Conservation (phyloP, 306 rosid species). For the Gastrolobium bilobum region DNA sequence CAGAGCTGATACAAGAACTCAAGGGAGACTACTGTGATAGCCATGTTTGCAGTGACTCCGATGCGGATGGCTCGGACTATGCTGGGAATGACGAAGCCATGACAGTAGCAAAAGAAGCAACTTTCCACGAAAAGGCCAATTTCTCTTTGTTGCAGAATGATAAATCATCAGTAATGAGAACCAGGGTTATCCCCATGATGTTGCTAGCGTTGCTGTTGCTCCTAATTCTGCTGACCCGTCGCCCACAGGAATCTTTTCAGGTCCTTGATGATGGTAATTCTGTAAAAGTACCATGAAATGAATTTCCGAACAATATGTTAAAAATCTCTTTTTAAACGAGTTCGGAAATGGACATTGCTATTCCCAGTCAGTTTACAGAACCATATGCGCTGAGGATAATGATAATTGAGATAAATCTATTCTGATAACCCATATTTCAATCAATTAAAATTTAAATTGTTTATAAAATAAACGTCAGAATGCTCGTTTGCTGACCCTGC, state of each 20-base stretch:
- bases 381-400: background rate
- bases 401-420: conserved; percentile 9
- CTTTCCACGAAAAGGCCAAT: background rate
- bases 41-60: background rate
- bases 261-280: conserved; percentile 37
- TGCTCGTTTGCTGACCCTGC: conserved; percentile 36
- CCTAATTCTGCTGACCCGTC: conserved; percentile 38
- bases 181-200: conserved; percentile 48
- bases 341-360: background rate
- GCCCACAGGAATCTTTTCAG: conserved; percentile 26
- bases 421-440: background rate
- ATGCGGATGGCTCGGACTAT: background rate
- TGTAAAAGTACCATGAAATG: conserved; percentile 33
- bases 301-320: conserved; percentile 11
- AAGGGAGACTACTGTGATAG: conserved; percentile 25
- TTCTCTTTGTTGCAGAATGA: background rate
- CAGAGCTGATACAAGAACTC: conserved; percentile 43
- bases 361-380: conserved; percentile 11
- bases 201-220: conserved; percentile 48
- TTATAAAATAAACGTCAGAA: background rate
- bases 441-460: background rate
- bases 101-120: background rate
- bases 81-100: conserved; percentile 3
- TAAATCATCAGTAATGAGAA: conserved; percentile 28
- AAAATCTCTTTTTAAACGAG: background rate